A percentile compares a stretch with the other conserved stretches of the same genome.
Conservation (phyloP, 1,284 basidiomycete species). For the Moniliella sp. region DNA sequence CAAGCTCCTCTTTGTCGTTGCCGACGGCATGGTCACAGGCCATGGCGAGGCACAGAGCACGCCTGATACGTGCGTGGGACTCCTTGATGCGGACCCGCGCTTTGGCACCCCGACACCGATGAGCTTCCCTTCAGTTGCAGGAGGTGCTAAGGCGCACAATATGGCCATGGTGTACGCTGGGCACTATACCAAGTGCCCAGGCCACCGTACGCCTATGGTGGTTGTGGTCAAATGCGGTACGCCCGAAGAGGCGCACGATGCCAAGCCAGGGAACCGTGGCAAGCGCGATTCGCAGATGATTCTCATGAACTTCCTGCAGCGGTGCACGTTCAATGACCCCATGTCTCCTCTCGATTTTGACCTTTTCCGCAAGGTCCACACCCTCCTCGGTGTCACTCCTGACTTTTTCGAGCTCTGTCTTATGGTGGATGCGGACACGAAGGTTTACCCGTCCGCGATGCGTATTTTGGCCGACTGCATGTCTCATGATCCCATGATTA, state of each 20-base stretch:
- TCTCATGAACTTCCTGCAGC: constrained; percentile 97
- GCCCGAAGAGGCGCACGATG: constrained; percentile 47
- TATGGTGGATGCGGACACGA: constrained; percentile 91
- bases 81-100: constrained; percentile 76
- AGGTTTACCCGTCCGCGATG: constrained; percentile 23
- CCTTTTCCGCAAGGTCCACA: constrained; percentile 84
- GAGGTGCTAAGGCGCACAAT: constrained; percentile 70
- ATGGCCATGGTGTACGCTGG: constrained; percentile 96
- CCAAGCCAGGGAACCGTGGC: constrained; percentile 90
- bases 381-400: constrained; percentile 93
- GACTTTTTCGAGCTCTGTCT: constrained; percentile 93
- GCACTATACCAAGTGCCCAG: constrained; percentile 54
- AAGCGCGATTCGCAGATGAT: constrained; percentile 97
- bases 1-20: constrained; percentile 80
- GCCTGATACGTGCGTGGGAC: constrained; percentile 78
- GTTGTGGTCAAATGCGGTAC: constrained; percentile 92
- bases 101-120: constrained; percentile 92
- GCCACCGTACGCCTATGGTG: constrained; percentile 77
- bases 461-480: constrained; percentile 46
- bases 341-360: constrained; percentile 96
- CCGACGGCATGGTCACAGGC: constrained; percentile 97
- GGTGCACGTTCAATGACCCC: constrained; percentile 93
- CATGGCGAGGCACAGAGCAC: constrained; percentile 81
- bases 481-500: constrained; percentile 93
- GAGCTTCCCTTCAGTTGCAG: constrained; percentile 74